Percentiles rank a stretch among this genome's conserved stretches.
Evolutionary conservation across 352 stramenopile species (phyloP).

Genomic region (Pseudoperonospora humuli): DNA sequence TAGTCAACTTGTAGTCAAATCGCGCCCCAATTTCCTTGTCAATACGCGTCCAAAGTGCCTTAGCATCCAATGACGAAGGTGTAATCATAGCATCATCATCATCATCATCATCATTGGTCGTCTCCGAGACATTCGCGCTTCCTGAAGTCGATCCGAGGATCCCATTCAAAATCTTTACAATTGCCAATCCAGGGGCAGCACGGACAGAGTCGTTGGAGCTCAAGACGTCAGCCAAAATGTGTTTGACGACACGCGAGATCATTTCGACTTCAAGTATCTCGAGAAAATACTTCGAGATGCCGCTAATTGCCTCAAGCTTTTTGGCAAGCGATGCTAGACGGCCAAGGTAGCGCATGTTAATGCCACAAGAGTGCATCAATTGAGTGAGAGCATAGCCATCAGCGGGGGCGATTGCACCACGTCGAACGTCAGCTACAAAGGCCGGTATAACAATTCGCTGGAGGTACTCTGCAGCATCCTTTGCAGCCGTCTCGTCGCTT

Average conservation of each 20-base stretch:
- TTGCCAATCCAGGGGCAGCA: slow-evolving; percentile 56
- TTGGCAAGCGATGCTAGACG: slow-evolving; percentile 83
- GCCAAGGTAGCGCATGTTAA: slow-evolving; percentile 96
- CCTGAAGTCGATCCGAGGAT: slow-evolving; percentile 51
- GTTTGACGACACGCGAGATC: slow-evolving; percentile 89
- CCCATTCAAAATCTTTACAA: slow-evolving; percentile 82
- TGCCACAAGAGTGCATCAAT: slow-evolving; percentile 91
- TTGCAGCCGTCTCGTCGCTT: slow-evolving; percentile 62
- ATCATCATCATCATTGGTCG: slow-evolving; percentile 12
- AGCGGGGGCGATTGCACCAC: slow-evolving; percentile 65
- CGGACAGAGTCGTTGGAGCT: slow-evolving; percentile 52
- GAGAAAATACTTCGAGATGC: slow-evolving; percentile 89
- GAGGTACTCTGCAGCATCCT: slow-evolving; percentile 75
- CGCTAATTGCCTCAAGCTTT: slow-evolving; percentile 80
- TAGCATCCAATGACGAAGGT: slow-evolving; percentile 26
- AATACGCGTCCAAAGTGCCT: slow-evolving; percentile 51
- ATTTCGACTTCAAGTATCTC: slow-evolving; percentile 96
- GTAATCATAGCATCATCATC: slow-evolving; percentile 14
- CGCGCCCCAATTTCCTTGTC: slow-evolving; percentile 56
- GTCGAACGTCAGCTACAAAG: slow-evolving; percentile 80
- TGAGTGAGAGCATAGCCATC: slow-evolving; percentile 91
- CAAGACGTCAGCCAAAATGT: slow-evolving; percentile 66
- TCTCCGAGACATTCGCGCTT: slow-evolving; percentile 7
- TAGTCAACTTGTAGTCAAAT: slow-evolving; percentile 69
- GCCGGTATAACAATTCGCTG: slow-evolving; percentile 81